Evolutionary conservation across 768 basidiomycete genomes (phyloP).

Genomic region (Leccinum imitatum): DNA sequence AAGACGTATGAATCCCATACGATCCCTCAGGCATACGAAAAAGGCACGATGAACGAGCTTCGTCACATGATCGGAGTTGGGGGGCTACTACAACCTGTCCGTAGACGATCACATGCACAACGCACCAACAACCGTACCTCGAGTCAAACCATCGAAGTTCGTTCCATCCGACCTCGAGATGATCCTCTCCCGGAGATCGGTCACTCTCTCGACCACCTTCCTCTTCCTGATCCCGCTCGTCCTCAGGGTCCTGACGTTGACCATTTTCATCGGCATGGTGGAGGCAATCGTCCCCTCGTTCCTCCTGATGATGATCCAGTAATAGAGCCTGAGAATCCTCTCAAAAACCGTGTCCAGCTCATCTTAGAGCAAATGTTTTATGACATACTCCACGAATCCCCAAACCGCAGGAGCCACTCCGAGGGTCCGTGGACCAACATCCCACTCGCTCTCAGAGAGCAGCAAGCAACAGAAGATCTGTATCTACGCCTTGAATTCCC

Average conservation of each 20-base stretch:
- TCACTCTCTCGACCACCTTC: neutral
- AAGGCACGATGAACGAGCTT: neutral
- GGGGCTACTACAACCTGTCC: neutral
- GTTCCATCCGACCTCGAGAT: neutral
- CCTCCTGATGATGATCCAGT: neutral
- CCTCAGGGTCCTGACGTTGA: constrained; percentile 8
- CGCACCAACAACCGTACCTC: neutral
- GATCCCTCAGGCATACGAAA: neutral
- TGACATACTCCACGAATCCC: neutral
- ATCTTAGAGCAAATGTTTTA: neutral
- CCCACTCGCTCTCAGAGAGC: neutral
- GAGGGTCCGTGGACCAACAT: neutral
- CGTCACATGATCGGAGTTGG: neutral
- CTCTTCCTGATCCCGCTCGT: neutral
- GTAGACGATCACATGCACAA: neutral
- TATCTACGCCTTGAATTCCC: neutral
- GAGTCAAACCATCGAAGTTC: neutral
- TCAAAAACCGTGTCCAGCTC: neutral
- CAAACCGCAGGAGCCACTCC: neutral
- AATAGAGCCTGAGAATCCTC: neutral
- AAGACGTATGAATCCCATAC: neutral
- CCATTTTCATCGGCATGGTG: neutral
- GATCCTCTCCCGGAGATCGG: neutral
- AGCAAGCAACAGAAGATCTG: neutral
- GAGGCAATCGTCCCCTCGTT: neutral